phyloP scores from a whole-genome alignment of 306 rosid species.

The Pyrus betulifolia region DNA sequence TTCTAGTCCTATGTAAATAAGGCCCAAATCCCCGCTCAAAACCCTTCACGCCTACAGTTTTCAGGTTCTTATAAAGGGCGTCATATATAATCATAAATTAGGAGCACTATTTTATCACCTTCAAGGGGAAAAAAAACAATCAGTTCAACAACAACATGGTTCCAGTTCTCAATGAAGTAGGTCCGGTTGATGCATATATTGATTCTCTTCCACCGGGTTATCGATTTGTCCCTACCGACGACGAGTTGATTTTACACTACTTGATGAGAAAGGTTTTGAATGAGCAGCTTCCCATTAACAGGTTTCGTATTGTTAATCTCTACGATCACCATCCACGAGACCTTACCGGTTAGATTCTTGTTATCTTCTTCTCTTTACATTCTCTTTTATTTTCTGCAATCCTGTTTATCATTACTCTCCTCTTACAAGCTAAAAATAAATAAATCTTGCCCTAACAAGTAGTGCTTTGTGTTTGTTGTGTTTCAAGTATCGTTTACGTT shows the following conservation, averaged over 20 bases:
- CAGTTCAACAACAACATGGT: background rate
- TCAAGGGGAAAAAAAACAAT: background rate
- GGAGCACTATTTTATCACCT: background rate
- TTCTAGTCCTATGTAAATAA: background rate
- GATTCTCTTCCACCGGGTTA: background rate
- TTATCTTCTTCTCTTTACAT: background rate
- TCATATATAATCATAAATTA: background rate
- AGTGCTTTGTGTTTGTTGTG: background rate
- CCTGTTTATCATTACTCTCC: background rate
- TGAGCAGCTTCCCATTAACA: background rate
- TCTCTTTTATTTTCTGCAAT: background rate
- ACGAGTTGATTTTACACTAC: background rate
- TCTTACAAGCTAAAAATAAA: background rate
- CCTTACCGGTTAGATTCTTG: background rate
- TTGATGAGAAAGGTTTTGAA: background rate
- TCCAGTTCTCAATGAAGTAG: background rate
- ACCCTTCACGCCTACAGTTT: background rate
- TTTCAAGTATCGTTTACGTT: background rate
- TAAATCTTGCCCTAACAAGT: background rate
- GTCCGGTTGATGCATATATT: background rate
- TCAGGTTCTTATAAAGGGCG: background rate
- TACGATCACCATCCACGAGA: background rate
- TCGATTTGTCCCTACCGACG: background rate
- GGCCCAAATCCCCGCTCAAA: background rate
- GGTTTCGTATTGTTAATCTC: background rate